Percentiles rank a stretch among this genome's conserved stretches.
Evolutionary conservation across 1,139 yeast genomes (phyloP).

Genomic region (Debaryomycetaceae sp.): DNA sequence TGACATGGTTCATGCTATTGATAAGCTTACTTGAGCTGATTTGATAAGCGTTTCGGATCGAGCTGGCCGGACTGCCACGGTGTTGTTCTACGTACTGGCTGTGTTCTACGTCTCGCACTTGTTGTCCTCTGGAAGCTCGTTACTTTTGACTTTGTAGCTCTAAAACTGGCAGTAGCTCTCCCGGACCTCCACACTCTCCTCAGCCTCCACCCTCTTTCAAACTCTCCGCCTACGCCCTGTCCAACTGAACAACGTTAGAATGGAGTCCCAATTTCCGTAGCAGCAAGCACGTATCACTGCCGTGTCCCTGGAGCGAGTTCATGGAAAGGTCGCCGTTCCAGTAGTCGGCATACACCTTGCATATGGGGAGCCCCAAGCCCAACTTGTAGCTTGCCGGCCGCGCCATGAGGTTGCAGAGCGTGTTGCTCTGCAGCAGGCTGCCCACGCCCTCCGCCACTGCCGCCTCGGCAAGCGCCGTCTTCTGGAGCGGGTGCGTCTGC

Average conservation of each 20-base stretch:
- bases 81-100: too few relatives aligned
- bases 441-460: conserved; percentile 13
- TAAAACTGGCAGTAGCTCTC: not conserved
- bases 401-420: conserved; percentile 40
- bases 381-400: conserved; percentile 66
- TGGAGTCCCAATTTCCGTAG: conserved; percentile 69
- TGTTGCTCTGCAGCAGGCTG: conserved; percentile 9
- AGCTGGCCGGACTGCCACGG: too few relatives aligned
- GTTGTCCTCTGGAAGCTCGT: not conserved
- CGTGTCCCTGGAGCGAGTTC: conserved; percentile 81
- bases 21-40: too few relatives aligned
- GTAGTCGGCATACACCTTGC: conserved; percentile 85
- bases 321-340: conserved; percentile 88
- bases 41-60: too few relatives aligned
- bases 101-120: too few relatives aligned
- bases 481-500: conserved; percentile 11
- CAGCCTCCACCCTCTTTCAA: not conserved
- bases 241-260: conserved; percentile 56
- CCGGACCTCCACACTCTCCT: not conserved
- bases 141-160: not conserved
- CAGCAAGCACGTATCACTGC: conserved; percentile 76
- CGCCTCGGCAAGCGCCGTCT: conserved; percentile 31
- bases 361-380: conserved; percentile 86
- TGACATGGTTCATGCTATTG: too few relatives aligned
- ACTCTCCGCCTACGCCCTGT: conserved; percentile 48